A percentile compares a stretch with the other conserved stretches of the same genome.
phyloP scores from a whole-genome alignment of 2,329 filamentous ascomycete species.

The Colletotrichum sp. region DNA sequence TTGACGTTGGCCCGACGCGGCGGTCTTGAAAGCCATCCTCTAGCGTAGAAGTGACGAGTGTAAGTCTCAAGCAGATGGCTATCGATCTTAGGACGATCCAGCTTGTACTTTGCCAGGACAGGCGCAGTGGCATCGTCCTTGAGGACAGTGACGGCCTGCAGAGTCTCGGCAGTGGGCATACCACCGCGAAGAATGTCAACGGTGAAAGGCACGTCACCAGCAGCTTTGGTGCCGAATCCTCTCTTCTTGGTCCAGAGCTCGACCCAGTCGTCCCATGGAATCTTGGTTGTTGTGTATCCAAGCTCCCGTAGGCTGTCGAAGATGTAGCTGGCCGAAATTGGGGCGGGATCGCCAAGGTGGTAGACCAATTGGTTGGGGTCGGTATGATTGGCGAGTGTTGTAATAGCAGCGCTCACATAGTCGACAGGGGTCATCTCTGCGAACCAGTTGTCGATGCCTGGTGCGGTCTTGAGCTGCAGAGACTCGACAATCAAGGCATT shows the following conservation, averaged over 20 bases:
- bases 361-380: conserved; percentile 69
- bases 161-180: conserved; percentile 77
- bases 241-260: conserved; percentile 74
- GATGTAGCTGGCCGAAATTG: conserved; percentile 68
- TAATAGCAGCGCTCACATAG: conserved; percentile 77
- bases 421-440: conserved; percentile 87
- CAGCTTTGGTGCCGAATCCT: conserved; percentile 61
- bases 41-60: conserved; percentile 78
- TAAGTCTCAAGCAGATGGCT: conserved; percentile 76
- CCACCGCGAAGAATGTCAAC: conserved; percentile 80
- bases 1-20: conserved; percentile 51
- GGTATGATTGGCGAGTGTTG: conserved; percentile 70
- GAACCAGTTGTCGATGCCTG: conserved; percentile 76
- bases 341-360: conserved; percentile 76
- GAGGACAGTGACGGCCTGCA: conserved; percentile 74
- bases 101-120: conserved; percentile 52
- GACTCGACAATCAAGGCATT: conserved; percentile 81
- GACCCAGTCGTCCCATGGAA: conserved; percentile 78
- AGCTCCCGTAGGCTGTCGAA: conserved; percentile 69
- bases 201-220: conserved; percentile 75
- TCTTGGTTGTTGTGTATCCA: conserved; percentile 71
- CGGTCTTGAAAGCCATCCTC: conserved; percentile 74
- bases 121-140: conserved; percentile 72
- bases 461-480: conserved; percentile 71
- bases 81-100: conserved; percentile 74